Percentiles rank a stretch among this genome's conserved stretches.
Conservation (phyloP, 768 basidiomycete species). For the Nidularia pulvinata region DNA sequence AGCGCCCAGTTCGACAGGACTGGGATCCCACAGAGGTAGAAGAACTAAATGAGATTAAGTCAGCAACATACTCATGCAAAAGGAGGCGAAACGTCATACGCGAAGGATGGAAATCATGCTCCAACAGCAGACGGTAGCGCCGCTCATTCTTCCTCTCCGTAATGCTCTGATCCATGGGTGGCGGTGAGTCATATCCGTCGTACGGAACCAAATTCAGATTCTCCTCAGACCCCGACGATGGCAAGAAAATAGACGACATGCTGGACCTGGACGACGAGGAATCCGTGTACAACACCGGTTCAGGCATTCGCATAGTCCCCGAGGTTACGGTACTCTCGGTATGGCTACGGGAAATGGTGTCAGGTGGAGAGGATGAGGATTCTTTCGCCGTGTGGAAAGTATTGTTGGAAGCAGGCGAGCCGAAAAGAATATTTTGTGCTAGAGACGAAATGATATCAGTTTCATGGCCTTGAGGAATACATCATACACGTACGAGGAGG, state of each 20-base stretch:
- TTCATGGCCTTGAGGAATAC: background rate
- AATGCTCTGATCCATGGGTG: conserved; percentile 34
- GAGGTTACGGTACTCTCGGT: conserved; percentile 31
- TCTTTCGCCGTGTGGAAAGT: background rate
- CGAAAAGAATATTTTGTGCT: background rate
- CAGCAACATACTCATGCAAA: conserved; percentile 1
- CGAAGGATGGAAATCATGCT: conserved; percentile 70
- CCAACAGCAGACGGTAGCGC: conserved; percentile 63
- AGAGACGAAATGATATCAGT: background rate
- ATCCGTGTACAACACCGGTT: conserved; percentile 33
- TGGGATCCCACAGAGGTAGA: conserved; percentile 74
- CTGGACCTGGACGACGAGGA: conserved; percentile 19
- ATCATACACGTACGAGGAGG: conserved; percentile 11
- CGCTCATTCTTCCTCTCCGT: conserved; percentile 58
- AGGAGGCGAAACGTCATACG: conserved; percentile 36
- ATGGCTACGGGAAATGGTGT: conserved; percentile 9
- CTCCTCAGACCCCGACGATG: conserved; percentile 6
- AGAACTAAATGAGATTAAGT: conserved; percentile 37
- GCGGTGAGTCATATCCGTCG: conserved; percentile 40
- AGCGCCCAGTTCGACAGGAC: conserved; percentile 63
- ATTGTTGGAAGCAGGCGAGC: background rate
- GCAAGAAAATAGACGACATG: conserved; percentile 13
- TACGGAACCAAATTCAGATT: conserved; percentile 9
- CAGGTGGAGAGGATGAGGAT: background rate
- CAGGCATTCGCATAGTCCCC: conserved; percentile 28